Percentiles rank a stretch among this genome's conserved stretches.
Conservation (phyloP, 1,139 yeast species). For the Debaryomyces psychrophilus region DNA sequence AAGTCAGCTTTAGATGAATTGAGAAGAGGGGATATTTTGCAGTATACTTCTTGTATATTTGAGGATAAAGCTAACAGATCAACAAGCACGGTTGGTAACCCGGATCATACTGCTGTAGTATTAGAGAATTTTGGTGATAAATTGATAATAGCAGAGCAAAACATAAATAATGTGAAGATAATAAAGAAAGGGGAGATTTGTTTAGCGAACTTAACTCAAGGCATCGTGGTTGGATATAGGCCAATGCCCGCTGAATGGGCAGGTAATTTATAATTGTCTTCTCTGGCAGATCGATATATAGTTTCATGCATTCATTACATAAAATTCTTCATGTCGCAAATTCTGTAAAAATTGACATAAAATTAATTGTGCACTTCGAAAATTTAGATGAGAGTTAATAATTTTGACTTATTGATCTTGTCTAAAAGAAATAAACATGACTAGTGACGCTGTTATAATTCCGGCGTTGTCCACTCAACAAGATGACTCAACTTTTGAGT, state of each 20-base stretch:
- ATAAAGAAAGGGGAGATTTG: constrained; percentile 52
- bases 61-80: constrained; percentile 30
- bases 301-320: background rate
- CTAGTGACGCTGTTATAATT: constrained; percentile 34
- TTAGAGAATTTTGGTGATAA: constrained; percentile 34
- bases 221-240: constrained; percentile 55
- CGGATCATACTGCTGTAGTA: constrained; percentile 71
- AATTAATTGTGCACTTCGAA: background rate
- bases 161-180: constrained; percentile 52
- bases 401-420: background rate
- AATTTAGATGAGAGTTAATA: constrained; percentile 1
- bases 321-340: background rate
- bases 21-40: constrained; percentile 47
- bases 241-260: constrained; percentile 62
- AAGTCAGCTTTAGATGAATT: constrained; percentile 37
- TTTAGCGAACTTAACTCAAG: constrained; percentile 47
- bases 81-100: constrained; percentile 52
- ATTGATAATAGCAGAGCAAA: constrained; percentile 61
- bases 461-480: constrained; percentile 66
- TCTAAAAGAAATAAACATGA: constrained; percentile 12
- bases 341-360: background rate
- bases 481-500: constrained; percentile 53
- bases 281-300: background rate
- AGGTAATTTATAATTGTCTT: constrained; percentile 20
- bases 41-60: constrained; percentile 48